These are phyloP conservation scores for Capsella bursapastoris DNA, from an alignment of 345 rosid species.

Conservation along the genomic window DNA sequence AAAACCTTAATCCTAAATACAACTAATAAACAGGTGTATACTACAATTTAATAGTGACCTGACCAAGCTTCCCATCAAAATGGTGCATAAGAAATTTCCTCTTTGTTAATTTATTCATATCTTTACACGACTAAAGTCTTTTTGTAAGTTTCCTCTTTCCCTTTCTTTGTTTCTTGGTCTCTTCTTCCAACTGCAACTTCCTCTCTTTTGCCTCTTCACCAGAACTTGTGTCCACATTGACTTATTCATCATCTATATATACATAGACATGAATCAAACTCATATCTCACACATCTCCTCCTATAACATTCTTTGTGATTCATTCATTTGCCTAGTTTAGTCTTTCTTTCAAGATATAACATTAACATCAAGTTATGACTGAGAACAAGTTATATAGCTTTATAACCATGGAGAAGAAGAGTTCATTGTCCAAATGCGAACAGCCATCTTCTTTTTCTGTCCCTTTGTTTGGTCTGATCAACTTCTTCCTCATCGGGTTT, in stretches of 20 bases:
- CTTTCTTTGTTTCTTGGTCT: conserved; percentile 9
- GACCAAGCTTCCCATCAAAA: not conserved
- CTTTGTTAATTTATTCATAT: not conserved
- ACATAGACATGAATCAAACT: conserved; percentile 11
- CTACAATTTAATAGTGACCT: conserved; percentile 1
- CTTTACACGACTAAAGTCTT: not conserved
- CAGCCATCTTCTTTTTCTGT: conserved; percentile 18
- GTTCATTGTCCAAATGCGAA: conserved; percentile 27
- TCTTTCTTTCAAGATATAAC: not conserved
- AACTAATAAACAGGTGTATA: not conserved
- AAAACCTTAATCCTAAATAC: not conserved
- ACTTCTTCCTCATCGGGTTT: conserved; percentile 40
- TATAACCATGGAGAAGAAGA: conserved; percentile 48
- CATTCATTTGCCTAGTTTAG: conserved; percentile 23
- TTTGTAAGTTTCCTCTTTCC: conserved; percentile 36
- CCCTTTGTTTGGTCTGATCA: conserved; percentile 40
- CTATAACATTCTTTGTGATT: conserved; percentile 24
- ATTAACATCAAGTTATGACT: conserved; percentile 26
- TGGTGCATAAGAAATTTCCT: conserved; percentile 35
- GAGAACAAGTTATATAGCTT: conserved; percentile 19
- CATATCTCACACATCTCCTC: conserved; percentile 13
- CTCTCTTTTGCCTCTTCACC: conserved; percentile 43
- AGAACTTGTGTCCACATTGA: conserved; percentile 12
- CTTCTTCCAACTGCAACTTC: conserved; percentile 39
- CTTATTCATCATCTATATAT: conserved; percentile 38